A percentile compares a stretch with the other conserved stretches of the same genome.
These are phyloP conservation scores for Neoascochyta sp. DNA, from an alignment of 2,329 filamentous ascomycete species.

Conservation along the genomic window DNA sequence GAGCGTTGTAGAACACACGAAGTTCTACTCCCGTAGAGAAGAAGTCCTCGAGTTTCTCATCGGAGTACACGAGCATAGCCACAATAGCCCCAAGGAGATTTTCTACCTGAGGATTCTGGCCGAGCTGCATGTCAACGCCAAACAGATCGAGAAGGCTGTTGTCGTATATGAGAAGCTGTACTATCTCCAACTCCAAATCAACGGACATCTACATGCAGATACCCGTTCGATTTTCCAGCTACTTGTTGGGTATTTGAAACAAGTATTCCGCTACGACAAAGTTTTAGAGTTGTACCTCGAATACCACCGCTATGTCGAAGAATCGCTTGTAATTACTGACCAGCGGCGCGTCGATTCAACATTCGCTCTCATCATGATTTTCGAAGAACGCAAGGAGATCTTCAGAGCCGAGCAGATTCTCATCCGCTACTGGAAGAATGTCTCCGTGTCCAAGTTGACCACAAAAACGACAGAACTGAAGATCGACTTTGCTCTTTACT, in stretches of 20 bases:
- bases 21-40: conserved; percentile 14
- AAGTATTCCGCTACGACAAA: conserved; percentile 16
- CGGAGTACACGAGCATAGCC: conserved; percentile 12
- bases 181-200: conserved; percentile 14
- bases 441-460: conserved; percentile 12
- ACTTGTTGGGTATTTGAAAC: conserved; percentile 16
- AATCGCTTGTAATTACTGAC: conserved; percentile 15
- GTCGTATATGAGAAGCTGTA: conserved; percentile 23
- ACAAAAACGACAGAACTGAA: conserved; percentile 15
- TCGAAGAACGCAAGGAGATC: conserved; percentile 23
- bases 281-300: conserved; percentile 15
- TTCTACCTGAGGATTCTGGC: conserved; percentile 21
- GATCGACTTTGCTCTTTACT: conserved; percentile 19
- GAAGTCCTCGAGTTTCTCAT: conserved; percentile 23
- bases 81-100: conserved; percentile 12
- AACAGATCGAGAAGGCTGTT: conserved; percentile 18
- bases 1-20: conserved; percentile 9
- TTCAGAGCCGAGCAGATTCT: conserved; percentile 22
- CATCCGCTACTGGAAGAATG: conserved; percentile 20
- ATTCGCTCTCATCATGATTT: conserved; percentile 14
- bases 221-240: conserved; percentile 15
- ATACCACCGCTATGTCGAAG: conserved; percentile 16
- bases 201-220: conserved; percentile 21
- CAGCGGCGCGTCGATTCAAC: conserved; percentile 17
- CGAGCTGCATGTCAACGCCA: conserved; percentile 20